Conservation (phyloP, 805 yeast genomes). For the Candida rishiriensis region DNA sequence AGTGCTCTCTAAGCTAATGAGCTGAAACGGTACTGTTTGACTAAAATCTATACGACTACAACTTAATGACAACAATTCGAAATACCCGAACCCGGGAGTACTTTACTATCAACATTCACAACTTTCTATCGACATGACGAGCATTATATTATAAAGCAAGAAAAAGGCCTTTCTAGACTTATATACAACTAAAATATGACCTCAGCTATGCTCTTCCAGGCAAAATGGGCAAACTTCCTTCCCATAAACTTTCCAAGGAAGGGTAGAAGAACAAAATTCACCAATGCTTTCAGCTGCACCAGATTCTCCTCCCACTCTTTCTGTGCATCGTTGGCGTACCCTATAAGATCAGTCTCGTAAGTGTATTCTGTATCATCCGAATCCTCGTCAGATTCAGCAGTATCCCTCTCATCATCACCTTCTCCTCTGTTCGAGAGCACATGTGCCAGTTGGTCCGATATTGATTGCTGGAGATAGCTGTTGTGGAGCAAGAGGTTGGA, state of each 20-base stretch:
- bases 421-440: background rate
- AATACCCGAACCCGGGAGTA: no score
- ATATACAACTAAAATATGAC: conserved; percentile 5
- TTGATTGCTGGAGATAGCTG: background rate
- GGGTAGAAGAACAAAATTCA: conserved; percentile 60
- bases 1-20: conserved; percentile 11
- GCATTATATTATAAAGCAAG: no score
- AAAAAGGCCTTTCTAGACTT: background rate
- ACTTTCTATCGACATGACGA: no score
- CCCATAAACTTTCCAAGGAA: conserved; percentile 65
- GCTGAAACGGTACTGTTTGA: background rate
- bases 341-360: conserved; percentile 26
- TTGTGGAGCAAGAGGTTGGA: background rate
- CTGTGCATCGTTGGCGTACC: conserved; percentile 39
- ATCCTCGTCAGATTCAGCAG: background rate
- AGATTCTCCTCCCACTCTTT: conserved; percentile 73
- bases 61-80: no score
- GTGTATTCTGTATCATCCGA: conserved; percentile 23
- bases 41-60: no score
- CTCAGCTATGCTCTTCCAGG: conserved; percentile 30
- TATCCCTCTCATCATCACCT: background rate
- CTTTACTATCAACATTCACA: no score
- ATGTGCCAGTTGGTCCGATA: background rate
- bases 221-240: conserved; percentile 45
- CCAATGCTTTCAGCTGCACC: conserved; percentile 51